Base-by-base conservation (phyloP, 2,329 filamentous ascomycete genomes). In the Seiridium cupressi region DNA sequence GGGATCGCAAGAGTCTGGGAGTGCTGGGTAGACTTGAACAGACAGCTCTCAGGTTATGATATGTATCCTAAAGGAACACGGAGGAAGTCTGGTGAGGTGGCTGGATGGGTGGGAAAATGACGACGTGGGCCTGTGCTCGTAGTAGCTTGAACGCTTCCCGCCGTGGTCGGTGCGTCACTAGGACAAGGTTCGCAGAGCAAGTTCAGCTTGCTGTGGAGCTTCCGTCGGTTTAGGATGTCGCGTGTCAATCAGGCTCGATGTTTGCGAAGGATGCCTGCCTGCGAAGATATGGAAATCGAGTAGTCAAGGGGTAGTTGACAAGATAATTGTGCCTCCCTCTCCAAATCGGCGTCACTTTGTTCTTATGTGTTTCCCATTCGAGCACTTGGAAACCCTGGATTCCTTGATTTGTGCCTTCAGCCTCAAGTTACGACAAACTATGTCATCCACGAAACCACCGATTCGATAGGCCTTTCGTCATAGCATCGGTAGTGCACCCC, bases 51-150 rank as follows among this genome's bases (percentile, higher is more conserved):
- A 26, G 18, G 18, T 26, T 26, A 26, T 26, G 18, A 26, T 26
- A 26, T 26, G 18, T 26, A 26, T 13, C 49, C 57, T 35, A 36
- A 49, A 31, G 51, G 58, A 46, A 40, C 44, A 35, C 34, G 56
- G 46, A 47, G 44, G 51, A 53, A 58, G 46, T 51, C 48, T 54
- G 57, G 36, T 59, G 57, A 62, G 57, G 60, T 62, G 60, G 60
- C 60, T 62, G 60, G 60, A 61, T 40, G 11, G 47, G 60, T 35
- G 57, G 60, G 60, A 62, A 59, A 51, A 62, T 62, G 60, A 62
- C 60, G 60, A 62, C 57, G 58, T 54, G 53, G 51, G 58, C 48
- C 54, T 32, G 59, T 60, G 59, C 55, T 18, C 38, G 13, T 53
- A 32, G 49, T 48, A 48, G 44, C 31, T 57, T 32, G 47, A 49